These are phyloP conservation scores for Herpetospermum pedunculosum DNA, from an alignment of 306 rosid species.

Conservation along the genomic window DNA sequence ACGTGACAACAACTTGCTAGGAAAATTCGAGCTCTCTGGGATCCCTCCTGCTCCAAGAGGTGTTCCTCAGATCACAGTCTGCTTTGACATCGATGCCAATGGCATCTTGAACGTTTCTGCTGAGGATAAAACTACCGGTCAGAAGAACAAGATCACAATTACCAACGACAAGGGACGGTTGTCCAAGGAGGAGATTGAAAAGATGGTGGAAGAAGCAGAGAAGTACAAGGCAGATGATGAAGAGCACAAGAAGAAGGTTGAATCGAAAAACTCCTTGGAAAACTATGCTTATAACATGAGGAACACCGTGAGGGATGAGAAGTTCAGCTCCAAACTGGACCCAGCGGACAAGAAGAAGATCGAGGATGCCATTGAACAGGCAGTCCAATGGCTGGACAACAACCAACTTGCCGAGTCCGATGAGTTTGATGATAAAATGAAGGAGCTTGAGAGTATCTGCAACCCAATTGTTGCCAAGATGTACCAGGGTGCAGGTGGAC, in stretches of 20 bases:
- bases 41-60: conserved; percentile 58
- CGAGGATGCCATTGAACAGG: conserved; percentile 36
- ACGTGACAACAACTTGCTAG: conserved; percentile 46
- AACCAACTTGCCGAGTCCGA: conserved; percentile 47
- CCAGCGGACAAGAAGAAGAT: conserved; percentile 37
- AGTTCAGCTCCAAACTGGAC: conserved; percentile 25
- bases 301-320: conserved; percentile 39
- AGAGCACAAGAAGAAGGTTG: conserved; percentile 50
- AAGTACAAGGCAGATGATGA: conserved; percentile 58
- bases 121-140: conserved; percentile 37
- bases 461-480: conserved; percentile 52
- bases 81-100: conserved; percentile 59
- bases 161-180: conserved; percentile 47
- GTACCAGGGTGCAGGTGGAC: conserved; percentile 48
- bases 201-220: conserved; percentile 53
- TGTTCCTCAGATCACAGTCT: conserved; percentile 37
- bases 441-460: conserved; percentile 46
- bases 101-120: conserved; percentile 60
- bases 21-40: conserved; percentile 33
- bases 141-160: conserved; percentile 45
- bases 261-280: conserved; percentile 39
- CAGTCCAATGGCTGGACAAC: conserved; percentile 44
- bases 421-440: conserved; percentile 56
- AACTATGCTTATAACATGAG: conserved; percentile 45
- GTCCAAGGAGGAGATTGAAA: conserved; percentile 42